A percentile compares a stretch with the other conserved stretches of the same genome.
phyloP scores from a whole-genome alignment of 2,329 filamentous ascomycete species.

The Xylariaceae sp. region DNA sequence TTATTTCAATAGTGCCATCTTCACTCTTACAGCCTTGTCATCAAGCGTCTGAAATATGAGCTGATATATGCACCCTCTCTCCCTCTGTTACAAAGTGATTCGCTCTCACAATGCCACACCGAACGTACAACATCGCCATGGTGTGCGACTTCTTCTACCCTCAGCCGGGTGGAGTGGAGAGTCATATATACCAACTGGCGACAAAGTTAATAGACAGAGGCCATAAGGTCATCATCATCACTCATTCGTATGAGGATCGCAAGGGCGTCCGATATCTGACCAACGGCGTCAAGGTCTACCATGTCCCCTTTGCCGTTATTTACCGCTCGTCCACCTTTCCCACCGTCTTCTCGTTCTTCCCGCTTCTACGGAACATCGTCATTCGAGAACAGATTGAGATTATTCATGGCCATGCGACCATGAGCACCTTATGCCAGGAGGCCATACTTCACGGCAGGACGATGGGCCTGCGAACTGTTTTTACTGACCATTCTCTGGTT shows the following conservation, averaged over 20 bases:
- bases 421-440: slow-evolving; percentile 91
- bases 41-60: slow-evolving; percentile 16
- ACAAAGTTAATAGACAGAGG: slow-evolving; percentile 95
- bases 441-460: slow-evolving; percentile 91
- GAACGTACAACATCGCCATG: slow-evolving; percentile 73
- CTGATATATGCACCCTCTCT: slow-evolving; percentile 5
- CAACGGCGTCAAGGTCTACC: slow-evolving; percentile 96
- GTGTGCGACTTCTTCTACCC: slow-evolving; percentile 99
- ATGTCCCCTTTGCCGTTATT: slow-evolving; percentile 92
- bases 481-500: slow-evolving; percentile 95
- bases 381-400: slow-evolving; percentile 94
- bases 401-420: slow-evolving; percentile 91
- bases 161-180: slow-evolving; percentile 92
- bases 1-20: too few relatives aligned
- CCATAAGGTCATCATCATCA: slow-evolving; percentile 97
- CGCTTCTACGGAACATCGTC: slow-evolving; percentile 93
- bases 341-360: slow-evolving; percentile 97
- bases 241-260: slow-evolving; percentile 85
- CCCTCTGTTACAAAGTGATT: slow-evolving; percentile 3
- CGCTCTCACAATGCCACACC: slow-evolving; percentile 43
- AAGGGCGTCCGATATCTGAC: slow-evolving; percentile 92
- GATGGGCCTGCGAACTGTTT: slow-evolving; percentile 93
- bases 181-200: slow-evolving; percentile 96
- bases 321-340: slow-evolving; percentile 92
- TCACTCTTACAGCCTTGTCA: not conserved